phyloP scores from a whole-genome alignment of 257 asterid genomes.

The Plantago ovata region DNA sequence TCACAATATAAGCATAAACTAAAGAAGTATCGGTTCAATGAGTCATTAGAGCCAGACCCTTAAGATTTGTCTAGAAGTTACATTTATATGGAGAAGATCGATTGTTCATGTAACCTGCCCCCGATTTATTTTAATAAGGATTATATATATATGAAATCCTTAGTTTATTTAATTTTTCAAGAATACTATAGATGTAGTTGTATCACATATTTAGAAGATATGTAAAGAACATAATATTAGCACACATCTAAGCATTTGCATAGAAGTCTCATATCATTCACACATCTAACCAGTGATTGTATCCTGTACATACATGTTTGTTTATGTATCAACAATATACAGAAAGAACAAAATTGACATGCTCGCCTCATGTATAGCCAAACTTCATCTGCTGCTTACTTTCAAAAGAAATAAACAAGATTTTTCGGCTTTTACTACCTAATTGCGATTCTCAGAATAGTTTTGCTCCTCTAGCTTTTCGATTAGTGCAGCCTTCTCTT shows the following conservation, averaged over 20 bases:
- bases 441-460: slow-evolving; percentile 28
- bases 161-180: no score
- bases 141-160: no score
- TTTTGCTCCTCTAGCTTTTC: slow-evolving; percentile 48
- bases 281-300: neutral
- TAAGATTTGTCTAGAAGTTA: no score
- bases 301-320: neutral
- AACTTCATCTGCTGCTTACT: slow-evolving; percentile 19
- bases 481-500: slow-evolving; percentile 54
- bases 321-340: neutral
- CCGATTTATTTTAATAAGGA: no score
- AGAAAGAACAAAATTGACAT: neutral
- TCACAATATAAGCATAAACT: no score
- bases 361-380: neutral
- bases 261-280: neutral
- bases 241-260: neutral
- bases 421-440: slow-evolving; percentile 29
- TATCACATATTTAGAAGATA: no score
- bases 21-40: no score
- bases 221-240: neutral
- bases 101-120: no score
- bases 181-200: no score
- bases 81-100: no score
- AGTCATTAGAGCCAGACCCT: no score
- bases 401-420: neutral